A percentile compares a stretch with the other conserved stretches of the same genome.
These are phyloP conservation scores for Tetracladium maxilliforme DNA, from an alignment of 2,329 filamentous ascomycete species.

Conservation along the genomic window DNA sequence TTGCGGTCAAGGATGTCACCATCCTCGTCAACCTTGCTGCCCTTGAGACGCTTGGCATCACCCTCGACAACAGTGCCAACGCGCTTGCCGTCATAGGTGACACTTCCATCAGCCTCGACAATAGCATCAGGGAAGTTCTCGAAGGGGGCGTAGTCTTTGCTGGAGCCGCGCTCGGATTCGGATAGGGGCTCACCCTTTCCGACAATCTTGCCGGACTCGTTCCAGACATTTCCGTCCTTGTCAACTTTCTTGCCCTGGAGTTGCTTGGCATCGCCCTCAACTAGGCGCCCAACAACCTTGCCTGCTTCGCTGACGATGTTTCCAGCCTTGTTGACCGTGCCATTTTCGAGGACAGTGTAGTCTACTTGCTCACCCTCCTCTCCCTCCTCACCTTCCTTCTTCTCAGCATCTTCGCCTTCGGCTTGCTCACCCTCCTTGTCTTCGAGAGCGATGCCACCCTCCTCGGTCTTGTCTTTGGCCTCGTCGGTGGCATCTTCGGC, in stretches of 20 bases:
- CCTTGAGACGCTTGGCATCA: slow-evolving; percentile 46
- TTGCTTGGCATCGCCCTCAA: slow-evolving; percentile 47
- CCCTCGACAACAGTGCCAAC: slow-evolving; percentile 47
- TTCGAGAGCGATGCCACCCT: slow-evolving; percentile 3
- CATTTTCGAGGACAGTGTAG: slow-evolving; percentile 32
- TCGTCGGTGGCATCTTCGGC: slow-evolving; percentile 10
- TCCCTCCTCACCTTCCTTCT: slow-evolving; percentile 15
- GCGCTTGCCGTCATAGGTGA: slow-evolving; percentile 34
- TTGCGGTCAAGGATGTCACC: slow-evolving; percentile 53
- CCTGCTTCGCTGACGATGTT: slow-evolving; percentile 39
- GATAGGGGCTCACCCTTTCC: slow-evolving; percentile 53
- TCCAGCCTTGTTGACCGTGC: slow-evolving; percentile 43
- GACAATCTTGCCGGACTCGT: slow-evolving; percentile 52
- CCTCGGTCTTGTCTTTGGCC: slow-evolving; percentile 7
- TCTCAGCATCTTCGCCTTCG: slow-evolving; percentile 11
- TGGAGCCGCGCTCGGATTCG: slow-evolving; percentile 32
- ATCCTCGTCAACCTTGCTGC: slow-evolving; percentile 52
- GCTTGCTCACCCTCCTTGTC: slow-evolving; percentile 5
- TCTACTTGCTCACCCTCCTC: slow-evolving; percentile 17
- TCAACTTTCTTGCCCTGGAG: slow-evolving; percentile 50
- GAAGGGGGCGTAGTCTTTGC: slow-evolving; percentile 33
- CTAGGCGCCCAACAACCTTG: slow-evolving; percentile 42
- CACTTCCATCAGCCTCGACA: slow-evolving; percentile 36
- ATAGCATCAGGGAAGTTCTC: slow-evolving; percentile 40
- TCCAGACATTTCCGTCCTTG: slow-evolving; percentile 55